Evolutionary conservation across 2,329 filamentous ascomycete genomes (phyloP).

Genomic region (Dissoconium aciculare): DNA sequence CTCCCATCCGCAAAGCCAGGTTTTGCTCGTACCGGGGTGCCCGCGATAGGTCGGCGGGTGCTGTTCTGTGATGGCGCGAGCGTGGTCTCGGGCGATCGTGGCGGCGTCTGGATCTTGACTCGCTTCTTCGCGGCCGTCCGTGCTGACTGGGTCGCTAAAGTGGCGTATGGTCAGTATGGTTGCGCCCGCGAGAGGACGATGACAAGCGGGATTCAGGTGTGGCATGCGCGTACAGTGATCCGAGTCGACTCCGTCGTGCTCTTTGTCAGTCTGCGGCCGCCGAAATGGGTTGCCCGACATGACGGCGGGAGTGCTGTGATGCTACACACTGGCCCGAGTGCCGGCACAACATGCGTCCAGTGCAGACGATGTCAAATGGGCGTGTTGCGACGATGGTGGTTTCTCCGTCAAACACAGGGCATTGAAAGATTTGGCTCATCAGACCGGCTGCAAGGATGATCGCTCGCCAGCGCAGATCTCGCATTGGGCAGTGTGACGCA

Average conservation of each 20-base stretch:
- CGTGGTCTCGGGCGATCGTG: conserved; percentile 14
- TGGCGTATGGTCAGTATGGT: conserved; percentile 11
- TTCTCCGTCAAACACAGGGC: too few species aligned
- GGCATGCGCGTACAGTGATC: conserved; percentile 12
- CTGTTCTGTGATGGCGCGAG: conserved; percentile 8
- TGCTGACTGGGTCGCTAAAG: conserved; percentile 8
- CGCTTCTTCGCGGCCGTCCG: conserved; percentile 16
- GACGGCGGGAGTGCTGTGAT: too few species aligned
- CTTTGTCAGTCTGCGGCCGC: conserved; percentile 6
- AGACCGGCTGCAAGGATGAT: too few species aligned
- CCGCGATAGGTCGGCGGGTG: conserved; percentile 7
- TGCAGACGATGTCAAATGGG: too few species aligned
- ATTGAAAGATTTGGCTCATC: too few species aligned
- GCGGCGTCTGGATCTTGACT: conserved; percentile 18
- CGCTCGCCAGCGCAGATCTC: too few species aligned
- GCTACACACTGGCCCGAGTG: too few species aligned
- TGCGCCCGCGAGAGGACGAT: conserved; percentile 7
- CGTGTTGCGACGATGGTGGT: too few species aligned
- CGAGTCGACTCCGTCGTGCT: conserved; percentile 4
- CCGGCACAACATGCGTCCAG: too few species aligned
- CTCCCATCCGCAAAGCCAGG: neutral
- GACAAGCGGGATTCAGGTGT: conserved; percentile 1
- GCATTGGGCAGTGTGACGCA: too few species aligned
- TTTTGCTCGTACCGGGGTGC: conserved; percentile 8
- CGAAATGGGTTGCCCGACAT: conserved; percentile 24